A percentile compares a stretch with the other conserved stretches of the same genome.
phyloP scores from a whole-genome alignment of 208 protist species.

The Wallacemonas collosoma region DNA sequence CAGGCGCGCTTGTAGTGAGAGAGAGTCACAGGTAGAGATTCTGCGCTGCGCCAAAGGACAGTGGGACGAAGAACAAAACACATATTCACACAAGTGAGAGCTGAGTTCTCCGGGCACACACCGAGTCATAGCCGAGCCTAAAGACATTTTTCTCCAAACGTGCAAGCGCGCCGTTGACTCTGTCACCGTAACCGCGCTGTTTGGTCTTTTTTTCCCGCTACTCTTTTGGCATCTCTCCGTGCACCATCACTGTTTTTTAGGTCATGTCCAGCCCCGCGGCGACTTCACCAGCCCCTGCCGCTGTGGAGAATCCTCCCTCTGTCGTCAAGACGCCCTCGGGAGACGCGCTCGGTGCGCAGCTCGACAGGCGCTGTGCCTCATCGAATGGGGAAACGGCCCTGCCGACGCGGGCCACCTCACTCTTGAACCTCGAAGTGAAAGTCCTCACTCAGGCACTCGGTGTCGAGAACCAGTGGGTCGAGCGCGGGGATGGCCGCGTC shows the following conservation, averaged over 20 bases:
- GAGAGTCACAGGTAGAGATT: too few relatives aligned
- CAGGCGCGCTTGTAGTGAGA: too few relatives aligned
- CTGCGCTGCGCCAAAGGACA: too few relatives aligned
- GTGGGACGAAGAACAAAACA: too few relatives aligned
- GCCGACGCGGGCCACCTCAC: conserved; percentile 18
- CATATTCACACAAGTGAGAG: too few relatives aligned
- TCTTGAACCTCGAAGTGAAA: conserved; percentile 78
- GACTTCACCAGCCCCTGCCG: background rate
- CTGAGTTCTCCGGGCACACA: too few relatives aligned
- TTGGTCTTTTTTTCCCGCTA: too few relatives aligned
- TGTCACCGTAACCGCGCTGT: too few relatives aligned
- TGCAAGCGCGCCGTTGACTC: too few relatives aligned
- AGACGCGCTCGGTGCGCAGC: background rate
- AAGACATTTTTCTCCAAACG: too few relatives aligned
- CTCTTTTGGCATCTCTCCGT: too few relatives aligned
- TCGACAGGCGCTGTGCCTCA: background rate
- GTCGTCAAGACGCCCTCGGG: background rate
- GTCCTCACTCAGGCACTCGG: conserved; percentile 73
- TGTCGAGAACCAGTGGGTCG: conserved; percentile 69
- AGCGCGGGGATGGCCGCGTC: conserved; percentile 63
- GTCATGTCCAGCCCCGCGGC: background rate
- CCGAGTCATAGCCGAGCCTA: too few relatives aligned
- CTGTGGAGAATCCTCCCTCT: background rate
- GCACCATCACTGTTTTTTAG: background rate
- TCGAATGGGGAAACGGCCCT: conserved; percentile 1